Conservation (phyloP, 2,329 filamentous ascomycete species). For the Pestalotiopsis sp. region DNA sequence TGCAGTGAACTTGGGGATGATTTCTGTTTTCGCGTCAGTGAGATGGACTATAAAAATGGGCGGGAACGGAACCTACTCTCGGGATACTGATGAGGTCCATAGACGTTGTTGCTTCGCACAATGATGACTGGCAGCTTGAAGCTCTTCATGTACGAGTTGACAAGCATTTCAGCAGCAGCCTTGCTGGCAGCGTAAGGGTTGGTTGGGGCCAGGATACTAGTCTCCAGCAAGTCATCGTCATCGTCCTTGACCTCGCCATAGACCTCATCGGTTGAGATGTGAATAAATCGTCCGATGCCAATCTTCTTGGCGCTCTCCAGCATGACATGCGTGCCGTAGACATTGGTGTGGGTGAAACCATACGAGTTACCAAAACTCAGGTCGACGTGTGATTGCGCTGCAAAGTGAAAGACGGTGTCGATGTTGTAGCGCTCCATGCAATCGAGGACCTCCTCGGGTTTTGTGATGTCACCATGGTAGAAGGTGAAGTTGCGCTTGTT, state of each 20-base stretch:
- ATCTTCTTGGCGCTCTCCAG: constrained; percentile 76
- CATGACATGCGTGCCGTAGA: constrained; percentile 82
- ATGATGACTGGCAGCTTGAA: constrained; percentile 82
- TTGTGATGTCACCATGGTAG: constrained; percentile 78
- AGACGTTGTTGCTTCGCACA: constrained; percentile 83
- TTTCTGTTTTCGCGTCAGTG: constrained; percentile 55
- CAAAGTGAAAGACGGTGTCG: constrained; percentile 83
- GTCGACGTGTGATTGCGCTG: constrained; percentile 84
- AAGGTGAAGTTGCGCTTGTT: constrained; percentile 74
- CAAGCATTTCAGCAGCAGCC: constrained; percentile 81
- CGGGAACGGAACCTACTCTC: constrained; percentile 62
- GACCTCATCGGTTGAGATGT: constrained; percentile 84
- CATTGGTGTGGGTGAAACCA: constrained; percentile 79
- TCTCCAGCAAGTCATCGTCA: constrained; percentile 72
- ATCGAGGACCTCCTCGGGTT: constrained; percentile 68
- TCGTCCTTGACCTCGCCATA: constrained; percentile 79
- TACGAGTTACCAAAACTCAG: constrained; percentile 83
- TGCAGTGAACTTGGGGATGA: constrained; percentile 81
- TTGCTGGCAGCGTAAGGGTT: constrained; percentile 84
- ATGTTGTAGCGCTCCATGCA: constrained; percentile 73
- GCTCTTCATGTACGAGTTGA: constrained; percentile 84
- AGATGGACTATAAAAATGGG: neutral
- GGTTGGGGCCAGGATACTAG: constrained; percentile 75
- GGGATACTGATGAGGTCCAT: constrained; percentile 81
- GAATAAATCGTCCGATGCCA: constrained; percentile 73